Evolutionary conservation across 495 filamentous ascomycete species (phyloP).

Genomic region (Penicillium crystallinum): DNA sequence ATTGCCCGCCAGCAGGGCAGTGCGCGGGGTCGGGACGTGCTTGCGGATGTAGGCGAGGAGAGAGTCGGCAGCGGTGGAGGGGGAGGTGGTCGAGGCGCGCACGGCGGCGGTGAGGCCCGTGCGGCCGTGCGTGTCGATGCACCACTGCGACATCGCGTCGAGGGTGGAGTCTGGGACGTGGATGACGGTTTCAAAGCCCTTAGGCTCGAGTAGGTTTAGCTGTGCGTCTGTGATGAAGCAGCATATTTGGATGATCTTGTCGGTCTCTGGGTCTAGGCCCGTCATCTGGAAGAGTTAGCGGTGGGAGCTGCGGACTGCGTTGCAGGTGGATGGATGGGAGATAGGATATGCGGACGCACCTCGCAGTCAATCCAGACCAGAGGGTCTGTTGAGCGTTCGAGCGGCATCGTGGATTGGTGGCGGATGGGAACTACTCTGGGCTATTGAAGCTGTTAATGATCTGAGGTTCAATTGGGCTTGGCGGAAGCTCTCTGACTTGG

Average conservation of each 20-base stretch:
- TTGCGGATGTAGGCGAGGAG: constrained; percentile 74
- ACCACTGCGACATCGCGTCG: constrained; percentile 72
- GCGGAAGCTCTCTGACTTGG: constrained; percentile 18
- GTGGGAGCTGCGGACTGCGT: neutral
- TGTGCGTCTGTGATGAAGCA: constrained; percentile 85
- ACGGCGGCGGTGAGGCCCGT: constrained; percentile 78
- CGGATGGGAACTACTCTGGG: neutral
- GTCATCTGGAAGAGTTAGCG: constrained; percentile 67
- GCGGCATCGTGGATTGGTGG: constrained; percentile 31
- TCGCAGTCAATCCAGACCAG: constrained; percentile 91
- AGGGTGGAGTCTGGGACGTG: constrained; percentile 67
- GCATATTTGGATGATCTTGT: constrained; percentile 86
- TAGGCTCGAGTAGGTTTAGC: constrained; percentile 67
- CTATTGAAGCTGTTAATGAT: constrained; percentile 4
- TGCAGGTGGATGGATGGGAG: neutral
- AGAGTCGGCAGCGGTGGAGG: constrained; percentile 64
- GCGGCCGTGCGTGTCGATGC: constrained; percentile 55
- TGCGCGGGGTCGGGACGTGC: constrained; percentile 57
- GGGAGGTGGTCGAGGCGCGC: constrained; percentile 63
- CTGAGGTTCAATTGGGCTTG: neutral
- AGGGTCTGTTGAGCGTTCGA: constrained; percentile 50
- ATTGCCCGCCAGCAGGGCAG: constrained; percentile 80
- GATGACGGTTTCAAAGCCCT: constrained; percentile 76
- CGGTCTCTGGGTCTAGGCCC: constrained; percentile 70
- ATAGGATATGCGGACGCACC: constrained; percentile 38